Percentiles rank a stretch among this genome's conserved stretches.
These are phyloP conservation scores for Colletotrichum tanaceti DNA, from an alignment of 2,329 filamentous ascomycete genomes.

Conservation along the genomic window DNA sequence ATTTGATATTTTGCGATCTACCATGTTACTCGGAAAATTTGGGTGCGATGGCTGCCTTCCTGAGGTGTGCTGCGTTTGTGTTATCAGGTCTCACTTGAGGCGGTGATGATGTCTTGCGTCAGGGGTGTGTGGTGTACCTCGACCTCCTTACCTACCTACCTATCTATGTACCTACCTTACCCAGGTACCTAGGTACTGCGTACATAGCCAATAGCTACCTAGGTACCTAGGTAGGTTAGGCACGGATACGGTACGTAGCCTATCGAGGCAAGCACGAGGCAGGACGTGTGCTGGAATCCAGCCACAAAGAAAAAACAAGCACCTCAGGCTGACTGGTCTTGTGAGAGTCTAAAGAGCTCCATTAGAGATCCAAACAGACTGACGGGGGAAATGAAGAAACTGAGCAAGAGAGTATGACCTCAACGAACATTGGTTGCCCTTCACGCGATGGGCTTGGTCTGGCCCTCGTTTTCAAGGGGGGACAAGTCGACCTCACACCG, in stretches of 20 bases:
- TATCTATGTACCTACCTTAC: no score
- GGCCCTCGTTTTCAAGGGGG: slow-evolving; percentile 1
- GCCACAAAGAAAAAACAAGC: slow-evolving; percentile 21
- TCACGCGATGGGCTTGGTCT: background rate
- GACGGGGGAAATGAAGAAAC: slow-evolving; percentile 5
- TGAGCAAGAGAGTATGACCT: slow-evolving; percentile 12
- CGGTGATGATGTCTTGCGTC: slow-evolving; percentile 22
- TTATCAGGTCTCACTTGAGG: slow-evolving; percentile 23
- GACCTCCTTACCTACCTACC: background rate
- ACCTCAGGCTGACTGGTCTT: slow-evolving; percentile 12
- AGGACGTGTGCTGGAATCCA: slow-evolving; percentile 18
- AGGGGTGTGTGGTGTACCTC: background rate
- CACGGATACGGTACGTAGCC: background rate
- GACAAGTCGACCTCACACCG: slow-evolving; percentile 31
- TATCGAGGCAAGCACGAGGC: slow-evolving; percentile 12
- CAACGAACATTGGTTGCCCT: background rate
- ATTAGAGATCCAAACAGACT: background rate
- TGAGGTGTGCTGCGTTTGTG: slow-evolving; percentile 2
- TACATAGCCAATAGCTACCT: no score
- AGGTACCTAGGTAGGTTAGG: no score
- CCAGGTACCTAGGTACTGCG: no score
- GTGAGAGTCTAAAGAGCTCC: background rate
- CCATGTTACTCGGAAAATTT: background rate
- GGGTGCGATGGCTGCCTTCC: background rate
- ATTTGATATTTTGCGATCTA: background rate